Conservation (phyloP, 805 yeast species). For the Yamadazyma paraphyllophila region DNA sequence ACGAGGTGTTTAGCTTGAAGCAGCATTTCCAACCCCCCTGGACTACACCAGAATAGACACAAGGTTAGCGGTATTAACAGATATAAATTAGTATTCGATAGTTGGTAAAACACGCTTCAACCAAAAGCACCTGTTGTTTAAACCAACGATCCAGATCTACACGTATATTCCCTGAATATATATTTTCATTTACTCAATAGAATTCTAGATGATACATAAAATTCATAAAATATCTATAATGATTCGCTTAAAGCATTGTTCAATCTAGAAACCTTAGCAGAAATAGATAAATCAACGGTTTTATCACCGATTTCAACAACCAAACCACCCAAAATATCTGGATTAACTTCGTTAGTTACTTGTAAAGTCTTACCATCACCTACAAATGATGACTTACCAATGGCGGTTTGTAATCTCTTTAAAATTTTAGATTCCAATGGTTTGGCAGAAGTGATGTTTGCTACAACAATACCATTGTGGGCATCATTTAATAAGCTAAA, state of each 20-base stretch:
- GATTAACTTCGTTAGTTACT: constrained; percentile 77
- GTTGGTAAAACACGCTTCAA: no score
- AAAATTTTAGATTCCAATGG: constrained; percentile 80
- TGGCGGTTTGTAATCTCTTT: constrained; percentile 73
- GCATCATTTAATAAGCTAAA: constrained; percentile 82
- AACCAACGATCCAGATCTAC: not conserved
- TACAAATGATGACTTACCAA: constrained; percentile 74
- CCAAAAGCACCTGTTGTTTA: no score
- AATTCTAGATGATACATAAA: constrained; percentile 9
- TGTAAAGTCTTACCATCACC: constrained; percentile 85
- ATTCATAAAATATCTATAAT: constrained; percentile 46
- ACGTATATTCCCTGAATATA: constrained; percentile 1
- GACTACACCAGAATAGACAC: no score
- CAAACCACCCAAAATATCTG: constrained; percentile 93
- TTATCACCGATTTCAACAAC: constrained; percentile 95
- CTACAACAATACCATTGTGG: constrained; percentile 87
- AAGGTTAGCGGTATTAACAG: no score
- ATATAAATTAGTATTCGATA: no score
- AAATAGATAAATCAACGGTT: constrained; percentile 89
- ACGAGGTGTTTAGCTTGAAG: not conserved
- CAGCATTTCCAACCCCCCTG: no score
- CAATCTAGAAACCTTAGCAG: constrained; percentile 80
- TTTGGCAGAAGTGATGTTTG: constrained; percentile 83
- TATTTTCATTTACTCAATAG: constrained; percentile 5
- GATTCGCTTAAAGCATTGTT: constrained; percentile 87